phyloP scores from a whole-genome alignment of 305 asterid species.

The Fraxinus paxiana region DNA sequence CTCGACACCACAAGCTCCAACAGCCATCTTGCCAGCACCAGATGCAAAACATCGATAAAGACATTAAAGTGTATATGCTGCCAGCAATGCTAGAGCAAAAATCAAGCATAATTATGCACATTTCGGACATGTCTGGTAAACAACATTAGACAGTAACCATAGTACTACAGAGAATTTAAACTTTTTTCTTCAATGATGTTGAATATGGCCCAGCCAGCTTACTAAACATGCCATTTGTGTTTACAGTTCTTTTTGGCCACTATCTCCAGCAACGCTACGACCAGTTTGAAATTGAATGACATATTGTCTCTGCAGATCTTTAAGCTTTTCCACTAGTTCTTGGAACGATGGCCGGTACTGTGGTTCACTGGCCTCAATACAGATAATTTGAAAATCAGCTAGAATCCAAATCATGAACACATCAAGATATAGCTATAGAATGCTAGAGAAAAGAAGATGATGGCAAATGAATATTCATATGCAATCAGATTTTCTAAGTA shows the following conservation, averaged over 20 bases:
- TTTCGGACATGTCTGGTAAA: background rate
- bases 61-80: background rate
- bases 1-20: slow-evolving; percentile 27
- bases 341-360: slow-evolving; percentile 71
- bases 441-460: background rate
- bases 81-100: slow-evolving; percentile 7
- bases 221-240: slow-evolving; percentile 3
- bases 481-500: background rate
- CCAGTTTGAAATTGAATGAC: slow-evolving; percentile 54
- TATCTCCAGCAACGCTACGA: slow-evolving; percentile 42
- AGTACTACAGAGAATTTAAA: background rate
- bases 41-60: background rate
- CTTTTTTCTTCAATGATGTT: background rate
- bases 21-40: background rate
- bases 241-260: slow-evolving; percentile 44
- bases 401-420: background rate
- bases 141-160: background rate
- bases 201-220: background rate
- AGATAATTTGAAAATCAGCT: background rate
- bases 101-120: background rate
- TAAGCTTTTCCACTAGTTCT: slow-evolving; percentile 72
- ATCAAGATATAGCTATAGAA: background rate
- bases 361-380: slow-evolving; percentile 60
- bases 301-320: slow-evolving; percentile 57
- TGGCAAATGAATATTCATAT: background rate